Conservation (phyloP, 257 asterid genomes). For the Misopates orontium region DNA sequence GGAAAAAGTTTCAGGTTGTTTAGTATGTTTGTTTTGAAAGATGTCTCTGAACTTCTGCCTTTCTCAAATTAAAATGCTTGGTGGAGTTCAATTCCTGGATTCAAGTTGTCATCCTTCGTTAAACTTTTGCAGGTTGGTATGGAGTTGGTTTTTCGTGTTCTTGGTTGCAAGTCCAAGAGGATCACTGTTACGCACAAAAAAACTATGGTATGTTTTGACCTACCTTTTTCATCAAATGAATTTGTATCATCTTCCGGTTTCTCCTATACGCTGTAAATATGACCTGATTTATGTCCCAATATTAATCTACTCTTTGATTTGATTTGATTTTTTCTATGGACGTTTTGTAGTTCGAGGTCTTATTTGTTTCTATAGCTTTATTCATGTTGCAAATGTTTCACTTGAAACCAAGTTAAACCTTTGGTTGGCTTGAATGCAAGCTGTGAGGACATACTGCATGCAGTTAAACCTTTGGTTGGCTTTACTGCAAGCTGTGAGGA, state of each 20-base stretch:
- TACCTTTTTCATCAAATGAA: constrained; percentile 24
- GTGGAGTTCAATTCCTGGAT: background rate
- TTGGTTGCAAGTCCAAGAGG: constrained; percentile 97
- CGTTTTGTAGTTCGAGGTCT: constrained; percentile 25
- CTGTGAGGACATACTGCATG: background rate
- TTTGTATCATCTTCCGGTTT: constrained; percentile 2
- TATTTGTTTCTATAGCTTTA: constrained; percentile 1
- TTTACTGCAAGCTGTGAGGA: background rate
- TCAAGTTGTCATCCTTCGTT: constrained; percentile 15
- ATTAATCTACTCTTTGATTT: constrained; percentile 11
- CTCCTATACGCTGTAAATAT: background rate
- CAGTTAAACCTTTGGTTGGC: background rate
- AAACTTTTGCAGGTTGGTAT: constrained; percentile 69
- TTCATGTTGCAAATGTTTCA: constrained; percentile 1
- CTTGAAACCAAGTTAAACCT: background rate
- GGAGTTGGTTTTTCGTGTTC: constrained; percentile 85
- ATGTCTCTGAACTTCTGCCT: constrained; percentile 12
- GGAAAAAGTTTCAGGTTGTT: constrained; percentile 89
- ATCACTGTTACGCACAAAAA: constrained; percentile 95
- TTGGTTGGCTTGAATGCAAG: background rate
- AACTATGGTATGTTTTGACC: constrained; percentile 71
- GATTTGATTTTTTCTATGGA: constrained; percentile 6
- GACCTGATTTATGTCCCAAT: background rate
- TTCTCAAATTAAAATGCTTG: constrained; percentile 16
- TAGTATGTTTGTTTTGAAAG: constrained; percentile 22